Evolutionary conservation across 1,284 basidiomycete genomes (phyloP).

Genomic region (Ganoderma leucocontextum): DNA sequence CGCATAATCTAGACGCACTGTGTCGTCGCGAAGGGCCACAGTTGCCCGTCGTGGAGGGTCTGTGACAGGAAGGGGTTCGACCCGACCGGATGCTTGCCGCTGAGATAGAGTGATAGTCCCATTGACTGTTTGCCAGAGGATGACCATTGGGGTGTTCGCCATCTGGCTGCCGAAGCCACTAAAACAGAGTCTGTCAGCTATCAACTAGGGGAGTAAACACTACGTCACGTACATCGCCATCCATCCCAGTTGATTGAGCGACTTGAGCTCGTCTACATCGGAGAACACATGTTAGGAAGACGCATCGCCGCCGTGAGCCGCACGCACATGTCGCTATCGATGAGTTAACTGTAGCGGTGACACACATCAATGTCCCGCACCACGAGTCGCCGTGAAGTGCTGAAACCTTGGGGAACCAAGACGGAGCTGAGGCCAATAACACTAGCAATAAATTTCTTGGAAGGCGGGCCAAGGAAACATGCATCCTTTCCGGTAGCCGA

Average conservation of each 20-base stretch:
- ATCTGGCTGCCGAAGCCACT: slow-evolving; percentile 66
- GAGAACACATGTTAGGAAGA: slow-evolving; percentile 4
- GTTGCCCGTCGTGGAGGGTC: slow-evolving; percentile 34
- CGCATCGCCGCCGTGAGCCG: not conserved
- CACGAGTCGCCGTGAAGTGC: slow-evolving; percentile 50
- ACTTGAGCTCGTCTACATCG: slow-evolving; percentile 54
- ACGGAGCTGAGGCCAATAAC: slow-evolving; percentile 15
- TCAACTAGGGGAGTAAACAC: not conserved
- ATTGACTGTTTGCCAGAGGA: slow-evolving; percentile 54
- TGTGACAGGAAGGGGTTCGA: slow-evolving; percentile 30
- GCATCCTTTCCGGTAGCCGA: slow-evolving; percentile 22
- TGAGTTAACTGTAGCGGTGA: slow-evolving; percentile 53
- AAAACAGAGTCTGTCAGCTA: slow-evolving; percentile 10
- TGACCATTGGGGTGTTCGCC: slow-evolving; percentile 48
- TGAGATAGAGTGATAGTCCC: slow-evolving; percentile 54
- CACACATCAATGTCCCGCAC: slow-evolving; percentile 54
- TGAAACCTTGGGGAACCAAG: slow-evolving; percentile 23
- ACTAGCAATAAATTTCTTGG: slow-evolving; percentile 23
- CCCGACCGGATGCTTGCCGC: slow-evolving; percentile 46
- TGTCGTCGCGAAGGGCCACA: slow-evolving; percentile 22
- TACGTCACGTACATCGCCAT: slow-evolving; percentile 54
- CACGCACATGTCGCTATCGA: slow-evolving; percentile 55
- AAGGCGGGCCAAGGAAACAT: slow-evolving; percentile 21
- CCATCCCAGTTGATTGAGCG: slow-evolving; percentile 57
- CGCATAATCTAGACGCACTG: slow-evolving; percentile 30